Base-by-base conservation (phyloP, 768 basidiomycete genomes). In the Agaricus blazei region DNA sequence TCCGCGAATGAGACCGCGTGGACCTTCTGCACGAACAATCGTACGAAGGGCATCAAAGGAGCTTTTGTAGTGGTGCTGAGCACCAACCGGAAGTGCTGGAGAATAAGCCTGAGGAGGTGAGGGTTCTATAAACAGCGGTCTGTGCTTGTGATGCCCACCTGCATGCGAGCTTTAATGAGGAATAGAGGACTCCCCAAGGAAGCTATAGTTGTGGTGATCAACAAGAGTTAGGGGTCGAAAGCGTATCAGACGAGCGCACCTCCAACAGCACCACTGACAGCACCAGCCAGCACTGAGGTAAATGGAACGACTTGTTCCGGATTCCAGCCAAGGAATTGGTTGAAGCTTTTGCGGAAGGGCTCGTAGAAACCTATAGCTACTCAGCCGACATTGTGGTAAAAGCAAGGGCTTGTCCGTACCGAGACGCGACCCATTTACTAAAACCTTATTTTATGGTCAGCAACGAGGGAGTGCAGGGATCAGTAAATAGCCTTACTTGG, bases 91-190 rank as follows among this genome's bases (percentile, higher is more conserved):
- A 9, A 98, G 77, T 40, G 86, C 83, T 6, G 96, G 94, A 0
- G 95, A 98, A 72, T 93, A 99, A 28, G 97, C 97, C 87, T 90
- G 53, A 26, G 4, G 31, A 49, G 29, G 9, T 28, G 23, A 9
- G 50, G 42, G 19, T 44, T 45, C 48, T 34, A 9, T 23, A n/a
- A n/a, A 15, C 9, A 8, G 23, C 34, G 9, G 34, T 48, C 7
- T 36, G 52, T 19, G 37, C 27, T n/a, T 14, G 31, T 40, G 38
- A n/a, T 46, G 56, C 70, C 48, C 15, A 87, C 88, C 79, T 99
- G 97, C 89, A 99, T 98, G 44, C 97, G 84, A 4, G 97, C 97
- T 73, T 99, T 99, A 66, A 99, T 84, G 54, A 99, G 75, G 72
- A 97, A 99, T 11, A 97, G 72, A 0, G 94, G 94, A 67, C 92